phyloP scores from a whole-genome alignment of 2,329 filamentous ascomycete genomes.

The Zarea fungicola region DNA sequence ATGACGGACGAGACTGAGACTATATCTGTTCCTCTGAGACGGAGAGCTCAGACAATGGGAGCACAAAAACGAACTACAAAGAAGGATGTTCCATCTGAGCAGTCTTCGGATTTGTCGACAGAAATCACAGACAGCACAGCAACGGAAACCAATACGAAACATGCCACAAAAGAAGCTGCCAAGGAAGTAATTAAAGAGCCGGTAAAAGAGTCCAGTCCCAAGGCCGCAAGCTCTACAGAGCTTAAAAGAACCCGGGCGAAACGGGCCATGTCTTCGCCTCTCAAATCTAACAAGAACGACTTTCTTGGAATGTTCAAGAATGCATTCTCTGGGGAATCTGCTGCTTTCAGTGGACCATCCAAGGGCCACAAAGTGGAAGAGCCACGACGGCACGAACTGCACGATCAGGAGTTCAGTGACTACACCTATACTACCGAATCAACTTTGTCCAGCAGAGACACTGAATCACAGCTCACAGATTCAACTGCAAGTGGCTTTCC shows the following conservation, averaged over 20 bases:
- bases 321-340: slow-evolving; percentile 59
- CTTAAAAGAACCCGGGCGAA: slow-evolving; percentile 54
- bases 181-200: slow-evolving; percentile 6
- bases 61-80: not conserved
- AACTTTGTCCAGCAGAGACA: slow-evolving; percentile 15
- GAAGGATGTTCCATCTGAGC: not conserved
- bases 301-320: slow-evolving; percentile 56
- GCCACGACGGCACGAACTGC: slow-evolving; percentile 28
- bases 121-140: slow-evolving; percentile 2
- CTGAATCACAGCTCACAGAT: slow-evolving; percentile 13
- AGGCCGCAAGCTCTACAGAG: slow-evolving; percentile 28
- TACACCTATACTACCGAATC: slow-evolving; percentile 20
- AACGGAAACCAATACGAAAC: slow-evolving; percentile 6
- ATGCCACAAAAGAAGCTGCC: not conserved
- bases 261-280: slow-evolving; percentile 42
- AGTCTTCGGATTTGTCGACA: not conserved
- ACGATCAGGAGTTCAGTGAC: slow-evolving; percentile 21
- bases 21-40: not conserved
- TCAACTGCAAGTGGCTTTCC: not conserved
- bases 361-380: slow-evolving; percentile 46
- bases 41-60: slow-evolving; percentile 2
- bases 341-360: slow-evolving; percentile 38
- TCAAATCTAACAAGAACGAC: slow-evolving; percentile 44
- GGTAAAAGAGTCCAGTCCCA: slow-evolving; percentile 21
- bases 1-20: slow-evolving; percentile 1